These are phyloP conservation scores for Globisporangium rhizosaccharum DNA, from an alignment of 352 stramenopile species.

Conservation along the genomic window DNA sequence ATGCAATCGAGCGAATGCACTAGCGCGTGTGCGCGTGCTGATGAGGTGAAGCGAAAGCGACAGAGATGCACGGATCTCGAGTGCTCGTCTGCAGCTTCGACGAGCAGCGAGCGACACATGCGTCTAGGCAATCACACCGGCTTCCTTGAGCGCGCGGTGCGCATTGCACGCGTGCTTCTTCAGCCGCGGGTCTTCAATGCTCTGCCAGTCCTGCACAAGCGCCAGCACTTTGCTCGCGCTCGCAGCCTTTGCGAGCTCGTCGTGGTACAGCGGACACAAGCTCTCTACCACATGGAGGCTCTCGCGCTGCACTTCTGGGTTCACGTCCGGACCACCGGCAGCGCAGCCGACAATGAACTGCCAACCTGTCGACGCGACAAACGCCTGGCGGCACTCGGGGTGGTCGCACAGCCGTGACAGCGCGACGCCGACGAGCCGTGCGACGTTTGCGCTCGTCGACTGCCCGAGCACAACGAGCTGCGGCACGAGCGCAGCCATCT, in stretches of 20 bases:
- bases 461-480: slow-evolving; percentile 62
- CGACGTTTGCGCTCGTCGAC: slow-evolving; percentile 51
- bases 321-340: slow-evolving; percentile 49
- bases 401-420: slow-evolving; percentile 80
- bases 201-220: slow-evolving; percentile 75
- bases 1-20: too few species aligned
- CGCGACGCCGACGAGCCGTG: slow-evolving; percentile 62
- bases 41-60: too few species aligned
- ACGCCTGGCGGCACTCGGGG: slow-evolving; percentile 75
- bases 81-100: too few species aligned
- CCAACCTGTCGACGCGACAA: slow-evolving; percentile 78
- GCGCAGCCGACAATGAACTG: slow-evolving; percentile 80
- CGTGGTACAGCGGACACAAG: slow-evolving; percentile 76
- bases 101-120: not conserved
- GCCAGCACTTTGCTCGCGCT: slow-evolving; percentile 51
- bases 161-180: slow-evolving; percentile 85
- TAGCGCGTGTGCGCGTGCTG: too few species aligned
- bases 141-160: slow-evolving; percentile 68
- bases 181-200: slow-evolving; percentile 74
- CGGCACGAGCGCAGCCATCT: slow-evolving; percentile 62
- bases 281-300: slow-evolving; percentile 86
- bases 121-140: slow-evolving; percentile 63
- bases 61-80: too few species aligned
- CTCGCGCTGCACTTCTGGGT: slow-evolving; percentile 73
- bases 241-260: slow-evolving; percentile 67